phyloP scores from a whole-genome alignment of 768 basidiomycete species.

The Coprinellus aureogranulatus region DNA sequence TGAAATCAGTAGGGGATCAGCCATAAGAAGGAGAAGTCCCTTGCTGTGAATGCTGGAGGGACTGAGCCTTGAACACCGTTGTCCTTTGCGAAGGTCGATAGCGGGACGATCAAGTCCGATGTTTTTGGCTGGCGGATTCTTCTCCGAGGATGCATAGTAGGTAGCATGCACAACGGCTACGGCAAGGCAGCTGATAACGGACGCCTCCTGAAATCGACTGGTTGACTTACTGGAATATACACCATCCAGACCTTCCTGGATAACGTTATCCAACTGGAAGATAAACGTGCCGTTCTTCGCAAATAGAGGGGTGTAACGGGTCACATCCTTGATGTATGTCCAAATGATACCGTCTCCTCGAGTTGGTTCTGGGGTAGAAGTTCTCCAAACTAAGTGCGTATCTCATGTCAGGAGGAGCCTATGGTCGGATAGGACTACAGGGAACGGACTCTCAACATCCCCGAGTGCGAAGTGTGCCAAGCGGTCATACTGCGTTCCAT shows the following conservation, averaged over 20 bases:
- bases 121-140: constrained; percentile 57
- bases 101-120: constrained; percentile 65
- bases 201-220: background rate
- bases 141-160: constrained; percentile 59
- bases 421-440: too few species aligned
- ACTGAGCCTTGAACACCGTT: constrained; percentile 75
- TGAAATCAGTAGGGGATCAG: background rate
- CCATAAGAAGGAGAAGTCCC: background rate
- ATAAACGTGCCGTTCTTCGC: constrained; percentile 66
- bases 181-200: background rate
- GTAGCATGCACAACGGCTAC: constrained; percentile 69
- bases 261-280: constrained; percentile 68
- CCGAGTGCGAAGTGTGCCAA: constrained; percentile 73
- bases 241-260: constrained; percentile 57
- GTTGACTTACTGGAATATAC: constrained; percentile 60
- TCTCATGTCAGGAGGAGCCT: too few species aligned
- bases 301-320: constrained; percentile 70
- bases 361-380: constrained; percentile 77
- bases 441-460: constrained; percentile 69
- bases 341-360: constrained; percentile 67
- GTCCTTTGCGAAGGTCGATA: constrained; percentile 61
- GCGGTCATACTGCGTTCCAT: constrained; percentile 75
- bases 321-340: constrained; percentile 76
- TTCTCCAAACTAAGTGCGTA: constrained; percentile 82
- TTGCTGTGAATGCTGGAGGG: constrained; percentile 69